Evolutionary conservation across 495 filamentous ascomycete species (phyloP).

Genomic region (Penicillium subrubescens): DNA sequence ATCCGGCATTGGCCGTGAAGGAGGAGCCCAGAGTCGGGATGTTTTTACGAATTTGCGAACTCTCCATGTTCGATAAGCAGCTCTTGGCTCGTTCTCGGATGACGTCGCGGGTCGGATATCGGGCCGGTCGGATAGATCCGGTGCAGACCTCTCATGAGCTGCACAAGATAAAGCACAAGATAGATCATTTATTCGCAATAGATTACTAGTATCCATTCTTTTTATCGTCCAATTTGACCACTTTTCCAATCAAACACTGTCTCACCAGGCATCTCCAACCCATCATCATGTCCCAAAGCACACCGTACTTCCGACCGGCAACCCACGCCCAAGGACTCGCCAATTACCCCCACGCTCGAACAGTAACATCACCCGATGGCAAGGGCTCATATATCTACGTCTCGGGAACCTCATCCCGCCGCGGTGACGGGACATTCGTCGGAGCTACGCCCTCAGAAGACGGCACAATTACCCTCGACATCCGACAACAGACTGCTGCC

Average conservation of each 20-base stretch:
- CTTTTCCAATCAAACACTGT: not conserved
- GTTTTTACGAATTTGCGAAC: not conserved
- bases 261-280: not conserved
- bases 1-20: not conserved
- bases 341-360: constrained; percentile 37
- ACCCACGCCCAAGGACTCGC: constrained; percentile 33
- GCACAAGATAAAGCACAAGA: not conserved
- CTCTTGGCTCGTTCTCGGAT: not conserved
- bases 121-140: not conserved
- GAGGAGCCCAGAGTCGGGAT: not conserved
- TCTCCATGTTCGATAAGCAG: not conserved
- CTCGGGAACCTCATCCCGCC: constrained; percentile 33
- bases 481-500: constrained; percentile 35
- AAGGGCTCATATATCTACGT: constrained; percentile 32
- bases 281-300: constrained; percentile 27
- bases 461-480: constrained; percentile 30
- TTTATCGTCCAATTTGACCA: not conserved
- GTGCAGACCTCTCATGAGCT: not conserved
- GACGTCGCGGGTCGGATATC: not conserved
- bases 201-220: not conserved
- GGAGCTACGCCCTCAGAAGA: constrained; percentile 31
- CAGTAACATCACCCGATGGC: constrained; percentile 17
- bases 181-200: not conserved
- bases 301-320: constrained; percentile 31
- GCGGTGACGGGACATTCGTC: constrained; percentile 27